phyloP scores from a whole-genome alignment of 2,329 filamentous ascomycete genomes.

The Emergomyces pasteurianus region DNA sequence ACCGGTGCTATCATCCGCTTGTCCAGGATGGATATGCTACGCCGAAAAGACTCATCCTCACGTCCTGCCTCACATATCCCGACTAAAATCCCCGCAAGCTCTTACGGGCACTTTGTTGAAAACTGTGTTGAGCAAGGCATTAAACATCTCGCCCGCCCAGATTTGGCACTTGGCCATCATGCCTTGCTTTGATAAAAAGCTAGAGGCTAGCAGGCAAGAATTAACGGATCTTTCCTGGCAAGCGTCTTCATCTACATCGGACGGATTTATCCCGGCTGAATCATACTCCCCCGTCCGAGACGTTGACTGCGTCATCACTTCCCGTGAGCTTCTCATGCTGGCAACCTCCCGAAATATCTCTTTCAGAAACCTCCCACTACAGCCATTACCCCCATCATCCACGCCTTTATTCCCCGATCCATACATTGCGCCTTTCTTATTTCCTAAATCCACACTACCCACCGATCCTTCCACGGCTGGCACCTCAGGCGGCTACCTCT shows the following conservation, averaged over 20 bases:
- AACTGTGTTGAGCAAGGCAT: constrained; percentile 60
- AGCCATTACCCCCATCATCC: constrained; percentile 37
- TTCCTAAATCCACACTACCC: constrained; percentile 36
- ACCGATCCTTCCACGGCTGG: constrained; percentile 48
- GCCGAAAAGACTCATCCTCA: constrained; percentile 96
- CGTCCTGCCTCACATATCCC: constrained; percentile 79
- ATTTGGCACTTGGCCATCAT: constrained; percentile 96
- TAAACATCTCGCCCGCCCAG: constrained; percentile 60
- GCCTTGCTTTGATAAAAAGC: constrained; percentile 98
- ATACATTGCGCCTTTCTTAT: constrained; percentile 60
- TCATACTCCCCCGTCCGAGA: constrained; percentile 51
- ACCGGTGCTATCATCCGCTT: constrained; percentile 64
- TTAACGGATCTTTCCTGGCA: constrained; percentile 70
- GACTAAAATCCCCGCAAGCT: constrained; percentile 87
- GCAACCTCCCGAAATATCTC: constrained; percentile 67
- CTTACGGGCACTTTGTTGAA: constrained; percentile 84
- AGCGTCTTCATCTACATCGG: constrained; percentile 20
- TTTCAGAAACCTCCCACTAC: constrained; percentile 59
- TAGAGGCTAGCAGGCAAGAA: constrained; percentile 88
- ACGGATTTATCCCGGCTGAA: constrained; percentile 25
- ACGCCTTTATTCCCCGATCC: constrained; percentile 59
- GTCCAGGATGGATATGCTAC: constrained; percentile 97
- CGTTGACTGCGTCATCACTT: constrained; percentile 96
- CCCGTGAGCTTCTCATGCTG: constrained; percentile 83
- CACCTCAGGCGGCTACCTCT: constrained; percentile 77